Base-by-base conservation (phyloP, 176 grass and related monocot species). In the Lolium rigidum region DNA sequence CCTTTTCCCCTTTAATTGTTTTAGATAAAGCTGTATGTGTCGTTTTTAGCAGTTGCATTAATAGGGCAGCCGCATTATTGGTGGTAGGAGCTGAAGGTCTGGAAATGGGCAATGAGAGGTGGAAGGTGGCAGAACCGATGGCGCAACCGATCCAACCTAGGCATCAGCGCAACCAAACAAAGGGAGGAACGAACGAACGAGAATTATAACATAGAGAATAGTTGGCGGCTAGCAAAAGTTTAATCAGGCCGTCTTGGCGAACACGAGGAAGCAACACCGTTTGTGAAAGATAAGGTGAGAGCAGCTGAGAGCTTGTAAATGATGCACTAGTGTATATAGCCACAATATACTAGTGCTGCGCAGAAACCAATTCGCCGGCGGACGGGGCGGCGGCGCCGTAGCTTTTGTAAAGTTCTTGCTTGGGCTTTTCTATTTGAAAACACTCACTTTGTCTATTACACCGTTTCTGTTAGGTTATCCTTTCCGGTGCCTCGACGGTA, bases 61-160 rank as follows among this genome's bases (percentile, higher is more conserved):
- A 56, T 43, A 81, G 82, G 11, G 10, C 9, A 44, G 41, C 41
- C 24, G 22, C 70, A 89, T 79, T 85, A 89, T 89, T 89, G 87
- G 37, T 26, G 28, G 74, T 18, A 78, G 24, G 6, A 24, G 17
- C 1, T 39, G 4, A 13, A 54, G 26, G 46, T 9, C 17, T 54
- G 49, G 74, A 31, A 51, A 10, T 9, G 72, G 18, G 13, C 47
- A 46, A 48, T 72, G 41, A 66, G 17, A 13, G 64, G 51, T 8
- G 44, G 79, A 50, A 26, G 60, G 78, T 67, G 63, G 48, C 61
- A 70, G 54, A 70, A 70, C 47, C 79, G 62, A 81, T 52, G 79
- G 61, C 51, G 62, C 79, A 81, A 67, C 78, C 62, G 62, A 81
- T 68, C 46, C 80, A 37, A 82, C 64, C 80, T 11, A 57, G 70